Base-by-base conservation (phyloP, 106 monocot species). In the Vanilla planifolia region DNA sequence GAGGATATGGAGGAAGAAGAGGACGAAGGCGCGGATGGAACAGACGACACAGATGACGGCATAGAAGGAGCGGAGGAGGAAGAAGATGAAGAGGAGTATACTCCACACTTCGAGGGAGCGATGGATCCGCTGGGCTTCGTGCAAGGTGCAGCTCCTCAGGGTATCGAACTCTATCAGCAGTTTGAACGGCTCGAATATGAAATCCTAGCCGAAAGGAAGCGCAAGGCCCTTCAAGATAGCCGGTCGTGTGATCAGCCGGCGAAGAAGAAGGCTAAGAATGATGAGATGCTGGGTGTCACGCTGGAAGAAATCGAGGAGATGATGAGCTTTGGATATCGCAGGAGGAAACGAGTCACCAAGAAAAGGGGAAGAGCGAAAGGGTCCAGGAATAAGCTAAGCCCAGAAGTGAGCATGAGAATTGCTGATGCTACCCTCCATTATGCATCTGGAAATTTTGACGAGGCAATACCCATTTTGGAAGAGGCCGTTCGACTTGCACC, bases 361-460 rank as follows among this genome's bases (percentile, higher is more conserved):
- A 98, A 82, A 75, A 88, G 73, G 51, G 92, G 92, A 60, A 92
- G 88, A 66, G 69, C 62, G 63, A 85, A 73, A 50, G 88, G 92
- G 34, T 73, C 76, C 42, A 84, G 56, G 62, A 85, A 77, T 32
- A 92, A 79, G n/a, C 73, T 73, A 39, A 85, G 25, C 61, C 88
- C 91, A 42, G 92, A 85, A 80, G 66, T 92, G 11, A 61, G 67
- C 33, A 74, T 50, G 52, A 98, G 80, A 66, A 60, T 98, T 77
- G 92, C 85, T 48, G 92, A 98, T 67, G 92, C 92, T 44, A 96
- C 83, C 62, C 81, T 90, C 55, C 66, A 67, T 74, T 87, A 84
- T 79, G 81, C 91, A 74, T 76, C 76, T 63, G 81, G 76, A 67
- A 52, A 63, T 39, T 91, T 81, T 59, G 59, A 76, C 46, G 74